These are phyloP conservation scores for Ophiostoma novo-ulmi DNA, from an alignment of 2,329 filamentous ascomycete species.

Conservation along the genomic window DNA sequence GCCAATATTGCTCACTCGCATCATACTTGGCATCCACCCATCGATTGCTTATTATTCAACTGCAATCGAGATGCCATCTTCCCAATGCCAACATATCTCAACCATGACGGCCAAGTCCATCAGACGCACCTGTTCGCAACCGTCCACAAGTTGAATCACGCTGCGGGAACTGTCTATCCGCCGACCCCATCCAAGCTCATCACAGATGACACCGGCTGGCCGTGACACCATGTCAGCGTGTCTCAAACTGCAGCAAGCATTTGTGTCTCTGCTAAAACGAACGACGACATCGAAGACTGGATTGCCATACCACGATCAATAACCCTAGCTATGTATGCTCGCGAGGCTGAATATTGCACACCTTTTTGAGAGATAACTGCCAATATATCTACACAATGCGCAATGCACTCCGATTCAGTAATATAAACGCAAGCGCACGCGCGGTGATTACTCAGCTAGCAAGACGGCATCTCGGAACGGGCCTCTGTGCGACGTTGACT, in stretches of 20 bases:
- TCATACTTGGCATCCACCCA: no score
- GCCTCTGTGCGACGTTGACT: background rate
- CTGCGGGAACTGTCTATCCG: no score
- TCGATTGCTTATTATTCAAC: no score
- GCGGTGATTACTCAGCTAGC: background rate
- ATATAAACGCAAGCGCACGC: background rate
- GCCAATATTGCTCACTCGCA: background rate
- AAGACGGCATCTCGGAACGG: background rate
- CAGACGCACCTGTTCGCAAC: background rate
- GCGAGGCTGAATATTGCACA: slow-evolving; percentile 7
- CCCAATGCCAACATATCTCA: no score
- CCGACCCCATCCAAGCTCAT: no score
- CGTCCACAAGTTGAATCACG: no score
- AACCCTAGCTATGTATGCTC: background rate
- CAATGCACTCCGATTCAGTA: background rate
- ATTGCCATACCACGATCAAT: background rate
- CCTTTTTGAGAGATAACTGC: background rate
- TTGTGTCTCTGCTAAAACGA: no score
- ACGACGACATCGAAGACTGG: background rate
- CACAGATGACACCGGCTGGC: no score
- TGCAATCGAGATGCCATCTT: background rate
- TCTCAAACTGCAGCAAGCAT: no score
- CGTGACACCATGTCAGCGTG: no score
- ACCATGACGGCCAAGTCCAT: no score
- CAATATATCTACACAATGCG: no score